These are phyloP conservation scores for Protomyces lactucae-debilis DNA, from an alignment of 1,139 yeast species.

Conservation along the genomic window DNA sequence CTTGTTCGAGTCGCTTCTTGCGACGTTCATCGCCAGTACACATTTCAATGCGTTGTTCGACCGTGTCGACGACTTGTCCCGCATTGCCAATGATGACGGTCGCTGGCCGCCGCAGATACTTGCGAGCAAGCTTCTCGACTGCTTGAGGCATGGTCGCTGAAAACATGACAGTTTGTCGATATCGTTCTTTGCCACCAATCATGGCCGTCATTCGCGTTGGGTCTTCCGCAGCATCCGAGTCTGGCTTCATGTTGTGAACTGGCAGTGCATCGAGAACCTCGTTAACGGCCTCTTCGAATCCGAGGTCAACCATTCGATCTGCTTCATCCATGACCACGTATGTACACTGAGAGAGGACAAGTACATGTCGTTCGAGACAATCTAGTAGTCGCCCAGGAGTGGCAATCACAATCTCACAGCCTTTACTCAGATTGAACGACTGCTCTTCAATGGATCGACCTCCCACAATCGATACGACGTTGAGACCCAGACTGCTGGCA, in stretches of 20 bases:
- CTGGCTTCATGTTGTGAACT: conserved; percentile 37
- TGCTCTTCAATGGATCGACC: conserved; percentile 84
- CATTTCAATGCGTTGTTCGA: conserved; percentile 64
- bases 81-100: conserved; percentile 62
- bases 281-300: conserved; percentile 76
- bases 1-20: conserved; percentile 39
- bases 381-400: conserved; percentile 91
- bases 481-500: conserved; percentile 44
- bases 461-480: conserved; percentile 71
- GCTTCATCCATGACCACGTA: conserved; percentile 86
- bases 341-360: conserved; percentile 58
- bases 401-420: conserved; percentile 80
- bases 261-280: conserved; percentile 53
- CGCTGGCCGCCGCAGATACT: conserved; percentile 59
- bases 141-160: conserved; percentile 86
- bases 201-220: conserved; percentile 29
- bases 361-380: conserved; percentile 60
- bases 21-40: conserved; percentile 44
- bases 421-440: conserved; percentile 53
- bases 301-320: conserved; percentile 91
- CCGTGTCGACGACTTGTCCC: conserved; percentile 58
- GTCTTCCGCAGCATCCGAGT: conserved; percentile 35
- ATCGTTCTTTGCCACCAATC: conserved; percentile 34
- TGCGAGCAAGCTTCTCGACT: conserved; percentile 60
- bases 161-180: conserved; percentile 72